Conservation (phyloP, 163 green algal genomes). For the Scenedesmus sp. region DNA sequence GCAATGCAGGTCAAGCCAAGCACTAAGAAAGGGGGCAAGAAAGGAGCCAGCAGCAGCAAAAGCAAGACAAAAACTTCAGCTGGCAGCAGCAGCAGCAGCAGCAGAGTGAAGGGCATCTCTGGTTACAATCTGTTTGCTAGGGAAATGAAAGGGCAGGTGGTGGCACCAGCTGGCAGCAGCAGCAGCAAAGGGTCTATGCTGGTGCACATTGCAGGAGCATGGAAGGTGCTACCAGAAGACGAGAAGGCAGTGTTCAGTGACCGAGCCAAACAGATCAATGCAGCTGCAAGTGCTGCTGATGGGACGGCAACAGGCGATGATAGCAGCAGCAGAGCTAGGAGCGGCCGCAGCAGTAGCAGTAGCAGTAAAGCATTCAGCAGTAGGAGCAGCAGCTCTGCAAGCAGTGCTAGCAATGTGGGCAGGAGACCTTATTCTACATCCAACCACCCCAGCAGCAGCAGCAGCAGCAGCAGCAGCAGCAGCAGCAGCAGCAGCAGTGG, state of each 20-base stretch:
- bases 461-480: no score
- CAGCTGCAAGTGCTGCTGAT: not conserved
- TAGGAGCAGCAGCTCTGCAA: not conserved
- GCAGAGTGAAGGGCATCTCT: not conserved
- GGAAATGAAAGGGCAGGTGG: slow-evolving; percentile 11
- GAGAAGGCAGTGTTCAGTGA: not conserved
- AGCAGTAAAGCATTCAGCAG: not conserved
- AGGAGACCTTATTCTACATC: no score
- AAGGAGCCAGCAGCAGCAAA: not conserved
- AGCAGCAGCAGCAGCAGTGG: no score
- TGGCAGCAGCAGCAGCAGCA: slow-evolving; percentile 45
- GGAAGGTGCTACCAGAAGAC: slow-evolving; percentile 26
- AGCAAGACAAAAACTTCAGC: no score
- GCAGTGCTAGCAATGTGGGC: not conserved
- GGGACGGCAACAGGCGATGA: not conserved
- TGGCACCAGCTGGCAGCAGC: not conserved
- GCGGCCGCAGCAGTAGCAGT: not conserved
- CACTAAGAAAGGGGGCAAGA: not conserved
- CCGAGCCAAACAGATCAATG: not conserved
- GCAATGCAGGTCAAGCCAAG: slow-evolving; percentile 24
- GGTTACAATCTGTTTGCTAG: slow-evolving; percentile 48
- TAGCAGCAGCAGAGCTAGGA: no score
- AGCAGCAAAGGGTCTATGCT: not conserved
- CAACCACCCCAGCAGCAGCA: no score
- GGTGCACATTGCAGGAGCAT: slow-evolving; percentile 3